phyloP scores from a whole-genome alignment of 2,329 filamentous ascomycete species.

The Colletotrichum spinosum region DNA sequence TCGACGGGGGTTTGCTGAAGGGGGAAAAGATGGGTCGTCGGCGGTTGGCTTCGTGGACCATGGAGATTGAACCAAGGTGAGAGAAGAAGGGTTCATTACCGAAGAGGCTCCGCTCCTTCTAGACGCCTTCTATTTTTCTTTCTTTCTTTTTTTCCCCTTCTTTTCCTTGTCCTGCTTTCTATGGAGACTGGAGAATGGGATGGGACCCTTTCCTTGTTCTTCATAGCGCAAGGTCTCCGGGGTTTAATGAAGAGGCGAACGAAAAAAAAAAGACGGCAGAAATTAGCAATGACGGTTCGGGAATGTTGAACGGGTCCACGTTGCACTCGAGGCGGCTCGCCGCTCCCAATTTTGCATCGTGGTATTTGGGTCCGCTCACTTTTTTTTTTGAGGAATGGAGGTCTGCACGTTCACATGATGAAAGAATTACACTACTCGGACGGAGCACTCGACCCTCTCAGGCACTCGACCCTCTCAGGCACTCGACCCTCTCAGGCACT shows the following conservation, averaged over 20 bases:
- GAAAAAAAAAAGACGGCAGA: neutral
- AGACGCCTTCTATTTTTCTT: constrained; percentile 15
- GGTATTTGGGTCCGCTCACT: neutral
- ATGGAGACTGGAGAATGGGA: neutral
- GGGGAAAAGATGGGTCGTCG: no score
- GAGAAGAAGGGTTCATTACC: neutral
- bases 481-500: neutral
- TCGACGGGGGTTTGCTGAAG: neutral
- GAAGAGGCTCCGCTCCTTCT: constrained; percentile 24
- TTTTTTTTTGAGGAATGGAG: neutral
- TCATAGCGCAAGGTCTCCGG: neutral
- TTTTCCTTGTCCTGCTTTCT: no score
- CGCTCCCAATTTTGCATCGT: no score
- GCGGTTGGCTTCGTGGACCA: no score
- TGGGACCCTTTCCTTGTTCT: neutral
- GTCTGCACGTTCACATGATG: constrained; percentile 18
- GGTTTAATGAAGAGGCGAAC: neutral
- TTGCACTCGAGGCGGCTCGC: neutral
- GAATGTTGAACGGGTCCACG: neutral
- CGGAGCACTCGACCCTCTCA: neutral
- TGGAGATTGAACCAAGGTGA: no score
- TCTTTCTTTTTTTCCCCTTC: neutral
- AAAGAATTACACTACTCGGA: neutral
- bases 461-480: no score
- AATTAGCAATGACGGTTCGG: neutral